phyloP scores from a whole-genome alignment of 2,329 filamentous ascomycete species.

The Penicillium glabrum region DNA sequence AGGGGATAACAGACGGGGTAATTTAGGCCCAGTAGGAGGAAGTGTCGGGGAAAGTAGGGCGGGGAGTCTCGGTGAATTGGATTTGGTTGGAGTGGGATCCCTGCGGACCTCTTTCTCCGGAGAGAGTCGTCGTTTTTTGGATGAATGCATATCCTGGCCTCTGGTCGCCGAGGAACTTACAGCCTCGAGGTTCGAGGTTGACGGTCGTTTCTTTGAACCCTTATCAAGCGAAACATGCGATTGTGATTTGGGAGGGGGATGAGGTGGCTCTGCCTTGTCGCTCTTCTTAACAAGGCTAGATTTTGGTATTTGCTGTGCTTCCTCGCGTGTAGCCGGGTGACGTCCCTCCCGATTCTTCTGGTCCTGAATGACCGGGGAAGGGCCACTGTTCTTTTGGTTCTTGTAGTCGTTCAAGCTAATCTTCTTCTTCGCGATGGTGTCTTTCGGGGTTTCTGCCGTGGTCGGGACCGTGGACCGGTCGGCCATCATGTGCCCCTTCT shows the following conservation, averaged over 20 bases:
- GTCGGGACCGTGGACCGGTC: constrained; percentile 39
- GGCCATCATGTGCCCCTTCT: constrained; percentile 46
- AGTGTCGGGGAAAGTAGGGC: constrained; percentile 41
- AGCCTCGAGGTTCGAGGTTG: constrained; percentile 22
- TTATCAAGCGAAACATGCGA: constrained; percentile 15
- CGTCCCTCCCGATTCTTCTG: constrained; percentile 15
- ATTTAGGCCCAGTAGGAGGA: constrained; percentile 41
- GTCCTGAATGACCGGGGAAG: constrained; percentile 27
- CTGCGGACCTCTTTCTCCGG: constrained; percentile 26
- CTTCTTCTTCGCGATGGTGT: constrained; percentile 56
- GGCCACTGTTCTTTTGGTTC: constrained; percentile 49
- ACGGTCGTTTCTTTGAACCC: constrained; percentile 28
- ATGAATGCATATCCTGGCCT: constrained; percentile 27
- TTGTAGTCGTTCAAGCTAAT: constrained; percentile 63
- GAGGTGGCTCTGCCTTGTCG: constrained; percentile 12
- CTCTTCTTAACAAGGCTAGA: constrained; percentile 14
- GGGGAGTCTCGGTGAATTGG: constrained; percentile 31
- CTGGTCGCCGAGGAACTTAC: constrained; percentile 13
- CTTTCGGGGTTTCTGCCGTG: constrained; percentile 42
- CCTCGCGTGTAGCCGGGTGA: constrained; percentile 15
- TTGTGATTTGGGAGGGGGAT: constrained; percentile 12
- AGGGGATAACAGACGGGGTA: constrained; percentile 59
- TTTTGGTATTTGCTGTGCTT: constrained; percentile 22
- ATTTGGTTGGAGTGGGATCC: constrained; percentile 27
- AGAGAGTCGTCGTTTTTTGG: constrained; percentile 44